Evolutionary conservation across 2,329 filamentous ascomycete genomes (phyloP).

Genomic region (Pezizomycotina sp.): DNA sequence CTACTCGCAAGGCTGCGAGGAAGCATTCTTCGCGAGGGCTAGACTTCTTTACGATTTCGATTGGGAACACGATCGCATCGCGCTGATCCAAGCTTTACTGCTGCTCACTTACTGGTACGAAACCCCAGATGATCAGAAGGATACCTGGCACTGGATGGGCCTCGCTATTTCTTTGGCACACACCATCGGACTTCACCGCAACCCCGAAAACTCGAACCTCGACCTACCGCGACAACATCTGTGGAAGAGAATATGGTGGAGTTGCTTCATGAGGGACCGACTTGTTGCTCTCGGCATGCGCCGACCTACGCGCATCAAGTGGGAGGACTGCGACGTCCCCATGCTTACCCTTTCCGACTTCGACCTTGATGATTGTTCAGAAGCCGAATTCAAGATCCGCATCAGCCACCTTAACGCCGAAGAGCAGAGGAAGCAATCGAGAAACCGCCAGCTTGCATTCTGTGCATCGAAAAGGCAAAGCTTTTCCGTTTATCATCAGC

Average conservation of each 20-base stretch:
- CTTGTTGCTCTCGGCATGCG: conserved; percentile 88
- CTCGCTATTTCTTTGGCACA: conserved; percentile 84
- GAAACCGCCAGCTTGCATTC: conserved; percentile 62
- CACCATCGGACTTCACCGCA: conserved; percentile 81
- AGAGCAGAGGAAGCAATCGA: conserved; percentile 26
- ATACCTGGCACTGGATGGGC: conserved; percentile 98
- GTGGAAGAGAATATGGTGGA: conserved; percentile 98
- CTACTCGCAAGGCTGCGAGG: conserved; percentile 61
- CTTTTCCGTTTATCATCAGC: conserved; percentile 76
- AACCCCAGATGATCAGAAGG: conserved; percentile 89
- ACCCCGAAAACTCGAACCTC: conserved; percentile 65
- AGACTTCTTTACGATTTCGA: conserved; percentile 88
- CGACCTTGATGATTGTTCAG: conserved; percentile 49
- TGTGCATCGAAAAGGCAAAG: conserved; percentile 86
- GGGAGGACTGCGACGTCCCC: conserved; percentile 82
- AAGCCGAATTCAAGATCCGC: conserved; percentile 7
- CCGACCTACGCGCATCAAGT: conserved; percentile 77
- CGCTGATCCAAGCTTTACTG: conserved; percentile 71
- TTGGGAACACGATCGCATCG: conserved; percentile 77
- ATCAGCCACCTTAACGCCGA: conserved; percentile 18
- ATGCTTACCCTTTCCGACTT: conserved; percentile 78
- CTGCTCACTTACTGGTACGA: conserved; percentile 98
- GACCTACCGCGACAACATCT: conserved; percentile 56
- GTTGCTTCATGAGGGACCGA: conserved; percentile 85
- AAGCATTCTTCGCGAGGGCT: conserved; percentile 75